These are phyloP conservation scores for Friedmanniomyces simplex DNA, from an alignment of 495 filamentous ascomycete species.

Conservation along the genomic window DNA sequence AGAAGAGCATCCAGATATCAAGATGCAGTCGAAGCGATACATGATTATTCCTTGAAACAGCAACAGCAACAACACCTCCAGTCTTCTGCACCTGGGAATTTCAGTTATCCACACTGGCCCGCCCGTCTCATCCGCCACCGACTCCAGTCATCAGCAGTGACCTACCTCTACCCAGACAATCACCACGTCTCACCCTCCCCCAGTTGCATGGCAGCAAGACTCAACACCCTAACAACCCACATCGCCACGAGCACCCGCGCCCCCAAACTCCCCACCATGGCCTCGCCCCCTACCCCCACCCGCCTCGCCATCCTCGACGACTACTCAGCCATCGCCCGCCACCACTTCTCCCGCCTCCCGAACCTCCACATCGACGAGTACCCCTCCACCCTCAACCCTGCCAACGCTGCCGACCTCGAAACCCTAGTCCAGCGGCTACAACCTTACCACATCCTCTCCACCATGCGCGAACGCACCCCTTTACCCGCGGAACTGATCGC, in stretches of 20 bases:
- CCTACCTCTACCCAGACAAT: neutral
- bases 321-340: constrained; percentile 54
- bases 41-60: too few relatives aligned
- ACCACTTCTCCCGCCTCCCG: constrained; percentile 47
- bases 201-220: constrained; percentile 1
- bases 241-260: too few relatives aligned
- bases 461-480: constrained; percentile 71
- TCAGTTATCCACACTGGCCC: too few relatives aligned
- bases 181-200: neutral
- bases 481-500: constrained; percentile 52
- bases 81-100: too few relatives aligned
- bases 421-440: constrained; percentile 53
- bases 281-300: neutral
- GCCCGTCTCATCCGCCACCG: too few relatives aligned
- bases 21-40: too few relatives aligned
- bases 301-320: constrained; percentile 66
- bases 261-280: constrained; percentile 1
- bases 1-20: too few relatives aligned
- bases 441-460: constrained; percentile 58
- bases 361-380: constrained; percentile 45
- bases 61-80: too few relatives aligned
- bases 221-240: neutral
- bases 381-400: constrained; percentile 58
- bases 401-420: constrained; percentile 46
- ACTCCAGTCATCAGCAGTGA: too few relatives aligned